Conservation (phyloP, 164 flowering plant genomes). For the Vitis cinerea region DNA sequence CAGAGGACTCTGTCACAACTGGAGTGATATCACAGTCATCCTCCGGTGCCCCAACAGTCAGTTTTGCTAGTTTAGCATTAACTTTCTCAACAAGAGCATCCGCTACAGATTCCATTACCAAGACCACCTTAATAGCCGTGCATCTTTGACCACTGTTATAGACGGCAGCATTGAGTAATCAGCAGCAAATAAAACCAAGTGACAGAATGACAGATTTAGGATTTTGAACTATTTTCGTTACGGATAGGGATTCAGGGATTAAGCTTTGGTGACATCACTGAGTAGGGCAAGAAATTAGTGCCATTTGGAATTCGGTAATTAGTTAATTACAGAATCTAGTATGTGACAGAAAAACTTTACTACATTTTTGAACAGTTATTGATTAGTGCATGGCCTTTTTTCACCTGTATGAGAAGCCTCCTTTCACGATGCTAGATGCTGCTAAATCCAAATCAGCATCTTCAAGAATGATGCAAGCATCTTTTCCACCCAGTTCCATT, state of each 20-base stretch:
- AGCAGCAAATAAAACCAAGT: not conserved
- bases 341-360: no score
- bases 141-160: constrained; percentile 88
- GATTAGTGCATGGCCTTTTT: no score
- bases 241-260: no score
- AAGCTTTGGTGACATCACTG: no score
- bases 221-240: no score
- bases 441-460: constrained; percentile 97
- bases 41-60: constrained; percentile 90
- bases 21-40: constrained; percentile 93
- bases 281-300: no score
- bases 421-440: constrained; percentile 80
- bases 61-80: constrained; percentile 70
- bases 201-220: no score
- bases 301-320: no score
- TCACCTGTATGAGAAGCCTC: constrained; percentile 97
- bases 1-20: constrained; percentile 87
- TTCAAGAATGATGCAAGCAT: constrained; percentile 96
- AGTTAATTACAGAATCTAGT: no score
- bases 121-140: constrained; percentile 89
- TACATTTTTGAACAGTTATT: not conserved
- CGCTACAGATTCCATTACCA: constrained; percentile 92
- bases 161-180: not conserved
- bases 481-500: constrained; percentile 98
- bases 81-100: constrained; percentile 80